These are phyloP conservation scores for Mariannaea sp. DNA, from an alignment of 2,329 filamentous ascomycete genomes.

Conservation along the genomic window DNA sequence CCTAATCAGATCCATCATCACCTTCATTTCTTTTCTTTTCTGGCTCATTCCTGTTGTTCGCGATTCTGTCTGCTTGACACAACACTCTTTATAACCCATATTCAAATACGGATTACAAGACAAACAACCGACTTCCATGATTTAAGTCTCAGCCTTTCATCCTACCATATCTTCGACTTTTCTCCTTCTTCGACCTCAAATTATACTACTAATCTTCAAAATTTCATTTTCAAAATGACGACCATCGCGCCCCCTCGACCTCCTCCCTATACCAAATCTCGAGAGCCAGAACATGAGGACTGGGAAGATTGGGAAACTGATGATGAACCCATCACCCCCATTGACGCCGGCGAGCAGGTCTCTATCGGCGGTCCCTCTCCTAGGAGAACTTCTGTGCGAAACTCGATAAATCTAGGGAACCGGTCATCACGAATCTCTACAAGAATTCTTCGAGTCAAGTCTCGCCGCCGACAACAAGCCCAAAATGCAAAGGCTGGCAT, in stretches of 20 bases:
- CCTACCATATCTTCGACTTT: not conserved
- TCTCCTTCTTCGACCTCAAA: conserved; percentile 5
- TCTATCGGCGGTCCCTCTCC: conserved; percentile 34
- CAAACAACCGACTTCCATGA: conserved; percentile 18
- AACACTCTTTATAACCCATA: conserved; percentile 16
- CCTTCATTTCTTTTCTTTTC: conserved; percentile 4
- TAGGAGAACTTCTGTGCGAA: conserved; percentile 21
- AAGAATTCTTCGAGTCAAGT: conserved; percentile 56
- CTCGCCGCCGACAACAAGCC: conserved; percentile 63
- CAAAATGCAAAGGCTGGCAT: conserved; percentile 67
- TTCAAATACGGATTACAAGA: conserved; percentile 14
- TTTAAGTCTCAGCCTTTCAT: conserved; percentile 16
- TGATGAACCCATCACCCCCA: conserved; percentile 50
- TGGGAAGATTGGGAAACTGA: conserved; percentile 62
- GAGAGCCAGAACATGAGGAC: conserved; percentile 43
- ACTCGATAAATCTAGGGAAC: conserved; percentile 20
- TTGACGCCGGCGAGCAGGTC: conserved; percentile 46
- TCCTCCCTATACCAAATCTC: conserved; percentile 22
- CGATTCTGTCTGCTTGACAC: conserved; percentile 6
- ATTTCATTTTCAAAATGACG: conserved; percentile 23
- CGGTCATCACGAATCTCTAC: conserved; percentile 46
- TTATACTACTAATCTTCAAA: conserved; percentile 8
- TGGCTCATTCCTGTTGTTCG: not conserved
- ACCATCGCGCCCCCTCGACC: conserved; percentile 19
- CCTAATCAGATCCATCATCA: conserved; percentile 7